Conservation (phyloP, 169 alveolate genomes). For the Babesia gibsoni region DNA sequence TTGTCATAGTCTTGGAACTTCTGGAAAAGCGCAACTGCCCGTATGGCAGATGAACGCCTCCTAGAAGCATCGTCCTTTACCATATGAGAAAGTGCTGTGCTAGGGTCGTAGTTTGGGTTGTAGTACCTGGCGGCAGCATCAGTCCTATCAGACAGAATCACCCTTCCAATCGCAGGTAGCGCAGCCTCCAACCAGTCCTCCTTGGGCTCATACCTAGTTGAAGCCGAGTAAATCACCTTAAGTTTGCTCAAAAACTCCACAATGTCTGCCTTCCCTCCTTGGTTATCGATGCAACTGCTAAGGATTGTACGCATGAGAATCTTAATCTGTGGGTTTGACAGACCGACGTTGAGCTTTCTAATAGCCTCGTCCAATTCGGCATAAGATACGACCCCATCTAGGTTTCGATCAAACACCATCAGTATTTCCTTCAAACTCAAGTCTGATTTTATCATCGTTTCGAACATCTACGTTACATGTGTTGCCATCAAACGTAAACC, state of each 20-base stretch:
- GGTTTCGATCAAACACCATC: conserved; percentile 79
- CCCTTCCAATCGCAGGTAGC: conserved; percentile 79
- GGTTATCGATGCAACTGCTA: conserved; percentile 67
- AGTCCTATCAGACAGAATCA: conserved; percentile 78
- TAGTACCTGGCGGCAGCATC: conserved; percentile 82
- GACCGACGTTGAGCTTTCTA: conserved; percentile 73
- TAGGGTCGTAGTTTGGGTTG: conserved; percentile 67
- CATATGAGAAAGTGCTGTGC: conserved; percentile 1
- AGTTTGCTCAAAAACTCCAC: conserved; percentile 83
- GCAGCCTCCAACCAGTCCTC: conserved; percentile 78
- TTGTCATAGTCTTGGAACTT: conserved; percentile 80
- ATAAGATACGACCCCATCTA: conserved; percentile 81
- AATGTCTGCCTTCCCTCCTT: conserved; percentile 77
- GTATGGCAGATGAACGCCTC: conserved; percentile 80
- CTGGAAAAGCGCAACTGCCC: conserved; percentile 84
- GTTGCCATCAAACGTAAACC: not conserved
- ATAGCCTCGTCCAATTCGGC: conserved; percentile 79
- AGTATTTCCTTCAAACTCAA: conserved; percentile 76
- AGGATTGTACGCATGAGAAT: conserved; percentile 76
- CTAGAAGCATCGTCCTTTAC: conserved; percentile 37
- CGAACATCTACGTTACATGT: conserved; percentile 61
- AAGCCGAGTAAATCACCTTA: conserved; percentile 75
- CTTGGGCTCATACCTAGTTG: conserved; percentile 65
- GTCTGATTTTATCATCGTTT: conserved; percentile 79
- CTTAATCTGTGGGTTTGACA: conserved; percentile 81